phyloP scores from a whole-genome alignment of 2,329 filamentous ascomycete genomes.

The Annulohypoxylon truncatum region DNA sequence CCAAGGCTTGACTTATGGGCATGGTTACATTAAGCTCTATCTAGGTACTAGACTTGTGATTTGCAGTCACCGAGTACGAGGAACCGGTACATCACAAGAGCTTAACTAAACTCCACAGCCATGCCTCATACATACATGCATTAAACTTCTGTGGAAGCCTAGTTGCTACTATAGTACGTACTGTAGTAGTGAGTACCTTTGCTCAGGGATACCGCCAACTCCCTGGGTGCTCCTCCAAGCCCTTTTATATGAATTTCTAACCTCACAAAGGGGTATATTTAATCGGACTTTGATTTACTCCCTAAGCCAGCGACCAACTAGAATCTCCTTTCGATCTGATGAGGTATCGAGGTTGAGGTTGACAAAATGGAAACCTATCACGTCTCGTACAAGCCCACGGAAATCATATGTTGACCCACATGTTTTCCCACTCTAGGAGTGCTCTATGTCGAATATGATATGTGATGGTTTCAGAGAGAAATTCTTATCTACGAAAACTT shows the following conservation, averaged over 20 bases:
- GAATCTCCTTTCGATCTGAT: neutral
- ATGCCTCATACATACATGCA: constrained; percentile 8
- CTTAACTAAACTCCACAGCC: constrained; percentile 4
- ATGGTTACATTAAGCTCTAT: constrained; percentile 7
- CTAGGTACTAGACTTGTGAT: neutral
- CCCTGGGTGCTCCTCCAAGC: too few relatives aligned
- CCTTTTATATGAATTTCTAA: too few relatives aligned
- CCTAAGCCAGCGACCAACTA: neutral
- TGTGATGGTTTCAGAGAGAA: neutral
- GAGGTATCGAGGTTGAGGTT: neutral
- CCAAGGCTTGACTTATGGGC: neutral
- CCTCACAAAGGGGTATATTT: too few relatives aligned
- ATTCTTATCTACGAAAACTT: neutral
- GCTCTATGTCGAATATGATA: neutral
- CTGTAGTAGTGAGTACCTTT: too few relatives aligned
- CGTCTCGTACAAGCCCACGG: neutral
- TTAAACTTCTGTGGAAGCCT: neutral
- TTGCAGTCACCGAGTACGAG: neutral
- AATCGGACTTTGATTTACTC: neutral
- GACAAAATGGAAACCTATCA: neutral
- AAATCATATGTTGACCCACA: neutral
- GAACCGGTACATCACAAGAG: neutral
- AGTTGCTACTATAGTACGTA: neutral
- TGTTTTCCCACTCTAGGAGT: neutral
- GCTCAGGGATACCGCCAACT: neutral